phyloP scores from a whole-genome alignment of 108 stramenopile species.

The Pseudonitzschia multistriata region DNA sequence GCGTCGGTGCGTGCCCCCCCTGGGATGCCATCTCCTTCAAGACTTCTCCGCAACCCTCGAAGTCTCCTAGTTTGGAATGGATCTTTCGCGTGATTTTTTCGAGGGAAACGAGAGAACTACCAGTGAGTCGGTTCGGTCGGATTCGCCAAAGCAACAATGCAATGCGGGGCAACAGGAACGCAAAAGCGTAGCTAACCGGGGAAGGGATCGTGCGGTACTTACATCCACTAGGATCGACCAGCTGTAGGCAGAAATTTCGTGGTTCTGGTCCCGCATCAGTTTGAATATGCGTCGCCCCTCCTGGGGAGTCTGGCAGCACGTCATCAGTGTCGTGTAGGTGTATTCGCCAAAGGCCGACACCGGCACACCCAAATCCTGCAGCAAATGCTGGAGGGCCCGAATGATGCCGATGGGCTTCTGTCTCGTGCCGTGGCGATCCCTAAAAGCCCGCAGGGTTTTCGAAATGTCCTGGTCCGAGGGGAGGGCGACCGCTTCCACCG shows the following conservation, averaged over 20 bases:
- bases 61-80: constrained; percentile 75
- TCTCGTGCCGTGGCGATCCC: constrained; percentile 73
- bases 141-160: too few species aligned
- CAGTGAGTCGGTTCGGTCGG: too few species aligned
- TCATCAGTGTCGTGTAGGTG: constrained; percentile 61
- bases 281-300: constrained; percentile 77
- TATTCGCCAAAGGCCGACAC: constrained; percentile 61
- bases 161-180: too few species aligned
- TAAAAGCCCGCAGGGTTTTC: constrained; percentile 63
- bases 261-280: constrained; percentile 58
- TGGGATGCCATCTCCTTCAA: constrained; percentile 66
- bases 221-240: constrained; percentile 82
- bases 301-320: constrained; percentile 66
- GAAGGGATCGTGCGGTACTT: background rate
- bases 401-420: constrained; percentile 70
- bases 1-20: constrained; percentile 48
- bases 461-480: constrained; percentile 70
- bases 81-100: constrained; percentile 28
- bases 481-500: constrained; percentile 10
- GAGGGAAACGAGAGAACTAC: too few species aligned
- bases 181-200: too few species aligned
- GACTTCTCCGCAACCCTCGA: constrained; percentile 65
- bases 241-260: constrained; percentile 58
- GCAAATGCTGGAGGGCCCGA: constrained; percentile 49
- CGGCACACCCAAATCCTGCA: constrained; percentile 66